Conservation (phyloP, 371 early-diverging fungal genomes). For the Apophysomyces sp. region DNA sequence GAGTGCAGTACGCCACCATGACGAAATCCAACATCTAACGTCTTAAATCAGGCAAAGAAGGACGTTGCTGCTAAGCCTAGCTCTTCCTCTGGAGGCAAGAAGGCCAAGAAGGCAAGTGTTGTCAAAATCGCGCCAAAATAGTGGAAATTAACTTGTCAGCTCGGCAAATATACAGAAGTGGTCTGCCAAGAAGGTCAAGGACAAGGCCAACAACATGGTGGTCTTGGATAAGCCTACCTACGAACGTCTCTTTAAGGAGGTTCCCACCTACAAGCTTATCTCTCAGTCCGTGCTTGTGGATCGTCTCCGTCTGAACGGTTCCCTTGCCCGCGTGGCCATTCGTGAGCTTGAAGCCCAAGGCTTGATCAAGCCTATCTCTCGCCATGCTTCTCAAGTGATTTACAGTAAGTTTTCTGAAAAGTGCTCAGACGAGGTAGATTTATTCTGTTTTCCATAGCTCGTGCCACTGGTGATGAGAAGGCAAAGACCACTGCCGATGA, state of each 20-base stretch:
- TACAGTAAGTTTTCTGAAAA: slow-evolving; percentile 65
- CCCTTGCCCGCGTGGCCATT: slow-evolving; percentile 94
- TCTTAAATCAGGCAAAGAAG: slow-evolving; percentile 61
- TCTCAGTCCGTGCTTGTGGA: slow-evolving; percentile 97
- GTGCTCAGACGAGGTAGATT: neutral
- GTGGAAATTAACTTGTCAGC: neutral
- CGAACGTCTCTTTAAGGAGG: slow-evolving; percentile 97
- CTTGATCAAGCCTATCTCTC: slow-evolving; percentile 86
- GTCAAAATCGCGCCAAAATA: slow-evolving; percentile 8
- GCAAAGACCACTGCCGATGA: slow-evolving; percentile 30
- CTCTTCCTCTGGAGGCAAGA: slow-evolving; percentile 82
- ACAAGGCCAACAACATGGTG: slow-evolving; percentile 97
- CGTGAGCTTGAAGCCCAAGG: slow-evolving; percentile 90
- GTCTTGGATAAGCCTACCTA: slow-evolving; percentile 89
- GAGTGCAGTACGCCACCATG: neutral
- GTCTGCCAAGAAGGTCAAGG: slow-evolving; percentile 96
- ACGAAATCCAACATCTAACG: neutral
- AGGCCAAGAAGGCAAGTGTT: slow-evolving; percentile 72
- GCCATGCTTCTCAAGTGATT: slow-evolving; percentile 92
- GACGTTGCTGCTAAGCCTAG: slow-evolving; percentile 65
- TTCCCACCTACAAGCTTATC: slow-evolving; percentile 98
- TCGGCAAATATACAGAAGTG: slow-evolving; percentile 67
- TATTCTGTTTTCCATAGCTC: slow-evolving; percentile 31
- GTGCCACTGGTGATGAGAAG: slow-evolving; percentile 78
- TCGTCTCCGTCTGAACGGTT: slow-evolving; percentile 97